Evolutionary conservation across 176 grass and related monocot species (phyloP), one percentile per base, ranked within the genome.

Genomic region (Melocanna baccifera): DNA sequence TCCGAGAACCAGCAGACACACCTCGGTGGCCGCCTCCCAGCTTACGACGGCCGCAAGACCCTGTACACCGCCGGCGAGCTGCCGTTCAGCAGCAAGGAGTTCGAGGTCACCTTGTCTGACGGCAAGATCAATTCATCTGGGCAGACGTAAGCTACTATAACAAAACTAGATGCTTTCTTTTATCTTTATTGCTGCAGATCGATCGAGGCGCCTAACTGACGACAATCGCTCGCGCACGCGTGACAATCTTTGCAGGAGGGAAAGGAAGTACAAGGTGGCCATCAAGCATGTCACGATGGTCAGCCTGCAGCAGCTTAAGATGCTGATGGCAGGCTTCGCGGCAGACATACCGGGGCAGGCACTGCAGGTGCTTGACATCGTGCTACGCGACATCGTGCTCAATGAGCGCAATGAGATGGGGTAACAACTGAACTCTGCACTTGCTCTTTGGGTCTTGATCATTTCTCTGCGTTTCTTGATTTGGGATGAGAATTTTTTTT

Each of bases 1-100:
- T 63, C 37, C 8, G 61, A 81, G 22, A 72, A 87, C 57, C 69
- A 43, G 72, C 32, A 75, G 9, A 84, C 91, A 0, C 61, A 86
- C 43, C 32, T 97, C 1, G 85, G 85, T 2, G 84, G 81, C 13
- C 56, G 79, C 23, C 68, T 90, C 2, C 89, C 91, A 0, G 94
- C 85, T 7, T 97, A 94, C 76, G 94, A 94, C 69, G 92, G 92
- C 63, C 39, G 73, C 59, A 92, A 77, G 42, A 85, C 4, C 15
- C 92, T 97, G 10, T 97, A 87, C 64, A 92, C 94, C 0, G 94
- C 92, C 1, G 88, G 92, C 1, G 51, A 66, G 42, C 82, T 94
- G 7, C 94, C 92, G 0, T 94, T 92, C 51, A 20, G 23, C 5
- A 72, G 6, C 42, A 84, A 53, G 75, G 87, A 82, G 6, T 92